Percentiles rank a stretch among this genome's conserved stretches.
These are phyloP conservation scores for Lyophyllum shimeji DNA, from an alignment of 768 basidiomycete genomes.

Conservation along the genomic window DNA sequence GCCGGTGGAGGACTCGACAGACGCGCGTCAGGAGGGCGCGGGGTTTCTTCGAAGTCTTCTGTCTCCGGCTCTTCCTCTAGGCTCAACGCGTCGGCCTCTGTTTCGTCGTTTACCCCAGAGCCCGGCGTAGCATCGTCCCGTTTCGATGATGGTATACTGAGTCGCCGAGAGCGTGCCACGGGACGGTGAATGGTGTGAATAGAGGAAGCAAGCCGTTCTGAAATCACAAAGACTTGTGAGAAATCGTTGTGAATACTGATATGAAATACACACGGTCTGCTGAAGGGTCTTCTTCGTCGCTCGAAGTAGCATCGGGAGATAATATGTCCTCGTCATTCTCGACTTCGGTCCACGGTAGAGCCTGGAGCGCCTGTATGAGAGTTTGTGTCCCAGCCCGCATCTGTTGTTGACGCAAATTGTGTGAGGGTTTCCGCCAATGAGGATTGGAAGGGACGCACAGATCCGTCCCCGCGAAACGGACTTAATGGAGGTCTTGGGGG, in stretches of 20 bases:
- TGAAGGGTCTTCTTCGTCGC: conserved; percentile 67
- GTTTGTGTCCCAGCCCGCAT: conserved; percentile 89
- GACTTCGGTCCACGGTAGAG: conserved; percentile 73
- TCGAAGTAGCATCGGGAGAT: conserved; percentile 41
- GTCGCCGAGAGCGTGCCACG: conserved; percentile 61
- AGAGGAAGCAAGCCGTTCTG: conserved; percentile 68
- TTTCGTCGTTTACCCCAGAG: conserved; percentile 31
- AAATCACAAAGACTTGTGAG: conserved; percentile 23
- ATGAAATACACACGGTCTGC: conserved; percentile 26
- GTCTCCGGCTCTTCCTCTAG: conserved; percentile 54
- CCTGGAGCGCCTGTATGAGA: conserved; percentile 85
- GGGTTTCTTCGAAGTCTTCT: conserved; percentile 60
- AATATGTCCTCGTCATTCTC: conserved; percentile 68
- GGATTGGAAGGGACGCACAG: conserved; percentile 45
- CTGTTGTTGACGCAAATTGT: conserved; percentile 33
- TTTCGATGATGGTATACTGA: conserved; percentile 24
- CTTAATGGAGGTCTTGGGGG: conserved; percentile 46
- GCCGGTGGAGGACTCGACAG: conserved; percentile 19
- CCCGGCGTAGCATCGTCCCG: conserved; percentile 17
- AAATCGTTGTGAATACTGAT: background rate
- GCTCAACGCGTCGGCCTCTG: conserved; percentile 32
- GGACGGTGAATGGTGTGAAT: conserved; percentile 89
- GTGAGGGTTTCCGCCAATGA: conserved; percentile 13
- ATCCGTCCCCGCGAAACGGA: conserved; percentile 67
- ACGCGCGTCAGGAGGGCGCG: conserved; percentile 30